These are phyloP conservation scores for Fennellomyces sp. DNA, from an alignment of 371 early-diverging fungal genomes.

Conservation along the genomic window DNA sequence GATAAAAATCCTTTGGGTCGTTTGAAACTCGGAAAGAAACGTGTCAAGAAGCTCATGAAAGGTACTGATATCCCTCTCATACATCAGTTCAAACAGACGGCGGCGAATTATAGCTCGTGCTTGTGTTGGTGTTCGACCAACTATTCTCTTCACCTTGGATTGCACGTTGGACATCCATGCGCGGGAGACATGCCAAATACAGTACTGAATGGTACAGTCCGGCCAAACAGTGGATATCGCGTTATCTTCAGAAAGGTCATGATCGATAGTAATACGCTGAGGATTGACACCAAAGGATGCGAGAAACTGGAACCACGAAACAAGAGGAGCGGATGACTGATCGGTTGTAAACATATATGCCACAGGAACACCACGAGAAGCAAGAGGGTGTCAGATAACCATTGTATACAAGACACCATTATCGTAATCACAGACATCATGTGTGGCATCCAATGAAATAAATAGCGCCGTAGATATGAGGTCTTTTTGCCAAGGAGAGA, in stretches of 20 bases:
- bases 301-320: not conserved
- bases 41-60: not conserved
- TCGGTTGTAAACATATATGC: constrained; percentile 4
- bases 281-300: not conserved
- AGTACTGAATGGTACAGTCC: not conserved
- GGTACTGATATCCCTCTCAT: not conserved
- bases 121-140: not conserved
- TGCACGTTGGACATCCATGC: constrained; percentile 5
- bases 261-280: too few relatives aligned
- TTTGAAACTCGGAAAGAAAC: not conserved
- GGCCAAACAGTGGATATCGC: not conserved
- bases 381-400: not conserved
- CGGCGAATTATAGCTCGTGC: not conserved
- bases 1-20: not conserved
- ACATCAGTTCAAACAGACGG: not conserved
- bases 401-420: not conserved
- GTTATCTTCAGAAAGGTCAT: not conserved
- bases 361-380: not conserved
- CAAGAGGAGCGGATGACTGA: not conserved
- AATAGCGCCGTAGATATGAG: not conserved
- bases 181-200: not conserved
- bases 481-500: not conserved
- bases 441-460: constrained; percentile 4
- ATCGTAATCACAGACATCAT: not conserved
- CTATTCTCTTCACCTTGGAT: not conserved